Evolutionary conservation across 139 green algal genomes (phyloP).

Genomic region (Micractinium conductrix): DNA sequence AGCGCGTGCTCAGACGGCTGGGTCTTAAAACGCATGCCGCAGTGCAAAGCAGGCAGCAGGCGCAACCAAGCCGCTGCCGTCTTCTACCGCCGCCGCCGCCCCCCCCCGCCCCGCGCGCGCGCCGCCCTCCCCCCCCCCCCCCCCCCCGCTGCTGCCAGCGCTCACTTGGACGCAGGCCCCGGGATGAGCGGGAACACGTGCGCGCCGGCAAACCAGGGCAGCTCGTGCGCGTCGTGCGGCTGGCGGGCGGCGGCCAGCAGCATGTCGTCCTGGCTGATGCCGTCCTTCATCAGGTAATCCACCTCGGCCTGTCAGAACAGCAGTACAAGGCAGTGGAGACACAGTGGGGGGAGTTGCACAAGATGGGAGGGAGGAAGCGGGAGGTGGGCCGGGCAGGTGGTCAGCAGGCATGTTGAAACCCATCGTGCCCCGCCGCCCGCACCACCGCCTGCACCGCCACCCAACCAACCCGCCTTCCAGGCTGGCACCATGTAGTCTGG

Average conservation of each 20-base stretch:
- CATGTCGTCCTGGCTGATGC: slow-evolving; percentile 58
- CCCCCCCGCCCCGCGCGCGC: neutral
- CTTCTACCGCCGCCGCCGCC: neutral
- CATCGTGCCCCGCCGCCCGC: too few species aligned
- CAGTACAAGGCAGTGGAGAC: neutral
- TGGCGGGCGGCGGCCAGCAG: slow-evolving; percentile 46
- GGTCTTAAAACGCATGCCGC: neutral
- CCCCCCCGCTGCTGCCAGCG: too few species aligned
- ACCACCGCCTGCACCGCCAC: too few species aligned
- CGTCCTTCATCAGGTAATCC: slow-evolving; percentile 38
- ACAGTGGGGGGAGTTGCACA: neutral
- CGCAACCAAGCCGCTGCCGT: neutral
- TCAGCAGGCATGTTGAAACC: too few species aligned
- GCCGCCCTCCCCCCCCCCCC: neutral
- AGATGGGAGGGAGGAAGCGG: too few species aligned
- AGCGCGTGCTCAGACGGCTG: neutral
- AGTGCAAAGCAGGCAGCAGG: neutral
- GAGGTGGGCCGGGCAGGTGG: too few species aligned
- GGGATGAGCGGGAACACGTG: slow-evolving; percentile 52
- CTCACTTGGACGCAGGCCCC: neutral
- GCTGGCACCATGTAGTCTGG: slow-evolving; percentile 66
- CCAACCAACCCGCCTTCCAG: slow-evolving; percentile 41
- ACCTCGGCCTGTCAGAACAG: slow-evolving; percentile 34
- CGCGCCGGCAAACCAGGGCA: slow-evolving; percentile 55
- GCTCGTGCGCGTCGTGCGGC: slow-evolving; percentile 32